Percentiles rank a stretch among this genome's conserved stretches.
These are phyloP conservation scores for Suillus lakei DNA, from an alignment of 768 basidiomycete species.

Conservation along the genomic window DNA sequence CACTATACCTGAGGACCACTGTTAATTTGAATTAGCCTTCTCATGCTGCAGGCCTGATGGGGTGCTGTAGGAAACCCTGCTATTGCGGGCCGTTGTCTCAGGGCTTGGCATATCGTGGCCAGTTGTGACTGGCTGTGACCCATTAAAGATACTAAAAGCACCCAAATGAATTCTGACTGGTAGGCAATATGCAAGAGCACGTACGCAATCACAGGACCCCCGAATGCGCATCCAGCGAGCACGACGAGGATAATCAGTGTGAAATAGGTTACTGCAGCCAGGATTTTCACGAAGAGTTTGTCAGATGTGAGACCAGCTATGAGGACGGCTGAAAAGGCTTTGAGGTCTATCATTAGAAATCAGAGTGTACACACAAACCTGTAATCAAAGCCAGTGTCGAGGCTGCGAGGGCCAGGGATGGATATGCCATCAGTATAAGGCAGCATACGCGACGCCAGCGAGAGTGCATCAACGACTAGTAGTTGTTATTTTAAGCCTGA, in stretches of 20 bases:
- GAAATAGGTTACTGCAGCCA: background rate
- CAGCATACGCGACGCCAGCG: background rate
- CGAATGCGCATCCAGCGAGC: background rate
- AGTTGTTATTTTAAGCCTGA: background rate
- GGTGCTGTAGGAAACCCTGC: background rate
- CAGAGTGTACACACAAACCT: background rate
- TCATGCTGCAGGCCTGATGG: background rate
- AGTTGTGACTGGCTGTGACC: background rate
- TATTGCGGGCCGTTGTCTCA: background rate
- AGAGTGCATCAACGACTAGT: background rate
- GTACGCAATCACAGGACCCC: background rate
- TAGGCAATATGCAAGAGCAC: background rate
- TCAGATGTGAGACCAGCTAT: background rate
- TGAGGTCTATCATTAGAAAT: background rate
- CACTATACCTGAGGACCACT: background rate
- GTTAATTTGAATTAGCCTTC: background rate
- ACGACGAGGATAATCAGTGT: fast-evolving
- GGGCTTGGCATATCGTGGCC: background rate
- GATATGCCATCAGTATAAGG: background rate
- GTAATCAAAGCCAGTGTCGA: background rate
- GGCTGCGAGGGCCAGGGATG: background rate
- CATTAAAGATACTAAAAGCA: background rate
- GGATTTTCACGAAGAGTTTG: background rate
- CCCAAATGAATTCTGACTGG: background rate
- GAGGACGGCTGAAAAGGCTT: background rate